Evolutionary conservation across 2,329 filamentous ascomycete genomes (phyloP).

Genomic region (Colletotrichum sansevieriae): DNA sequence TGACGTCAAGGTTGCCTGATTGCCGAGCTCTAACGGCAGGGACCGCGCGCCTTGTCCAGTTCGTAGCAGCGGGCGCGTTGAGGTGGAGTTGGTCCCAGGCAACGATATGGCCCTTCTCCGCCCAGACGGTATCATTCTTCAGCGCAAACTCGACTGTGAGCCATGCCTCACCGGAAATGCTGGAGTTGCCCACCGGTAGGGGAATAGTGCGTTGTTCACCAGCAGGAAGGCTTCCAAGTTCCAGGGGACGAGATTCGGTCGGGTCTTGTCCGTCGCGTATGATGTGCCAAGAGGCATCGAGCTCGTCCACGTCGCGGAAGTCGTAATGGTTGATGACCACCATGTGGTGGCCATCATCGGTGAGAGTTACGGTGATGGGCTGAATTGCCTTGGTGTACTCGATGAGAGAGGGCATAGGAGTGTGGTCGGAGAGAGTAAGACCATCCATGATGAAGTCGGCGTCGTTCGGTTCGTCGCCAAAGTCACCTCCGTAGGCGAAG

Average conservation of each 20-base stretch:
- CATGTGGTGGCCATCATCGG: constrained; percentile 54
- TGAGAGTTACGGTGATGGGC: constrained; percentile 64
- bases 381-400: constrained; percentile 72
- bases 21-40: neutral
- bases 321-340: constrained; percentile 67
- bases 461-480: constrained; percentile 71
- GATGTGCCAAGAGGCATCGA: constrained; percentile 59
- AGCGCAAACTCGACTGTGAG: constrained; percentile 38
- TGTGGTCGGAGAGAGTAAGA: constrained; percentile 61
- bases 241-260: neutral
- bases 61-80: constrained; percentile 1
- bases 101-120: constrained; percentile 36
- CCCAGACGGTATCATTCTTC: constrained; percentile 37
- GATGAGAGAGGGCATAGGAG: constrained; percentile 62
- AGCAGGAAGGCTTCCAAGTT: neutral
- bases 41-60: neutral
- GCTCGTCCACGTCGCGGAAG: constrained; percentile 63
- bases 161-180: constrained; percentile 29
- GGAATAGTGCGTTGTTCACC: constrained; percentile 11
- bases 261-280: constrained; percentile 11
- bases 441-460: constrained; percentile 71
- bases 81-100: constrained; percentile 43
- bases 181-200: constrained; percentile 1
- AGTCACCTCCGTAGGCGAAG: constrained; percentile 72
- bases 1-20: neutral